Evolutionary conservation across 805 yeast species (phyloP).

Genomic region (Candida chilensis): DNA sequence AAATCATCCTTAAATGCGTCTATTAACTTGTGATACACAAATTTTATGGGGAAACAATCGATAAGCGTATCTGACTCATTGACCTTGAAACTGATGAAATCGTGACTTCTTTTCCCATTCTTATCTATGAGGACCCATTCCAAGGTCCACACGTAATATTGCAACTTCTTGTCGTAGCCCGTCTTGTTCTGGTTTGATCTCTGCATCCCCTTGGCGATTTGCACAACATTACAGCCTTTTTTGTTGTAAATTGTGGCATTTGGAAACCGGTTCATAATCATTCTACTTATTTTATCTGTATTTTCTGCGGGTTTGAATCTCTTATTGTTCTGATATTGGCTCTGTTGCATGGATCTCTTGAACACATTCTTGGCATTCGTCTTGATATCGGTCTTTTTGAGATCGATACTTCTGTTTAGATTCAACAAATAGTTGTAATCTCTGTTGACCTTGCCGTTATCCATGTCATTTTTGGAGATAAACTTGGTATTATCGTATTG

Average conservation of each 20-base stretch:
- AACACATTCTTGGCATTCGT: slow-evolving; percentile 15
- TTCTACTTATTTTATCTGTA: not conserved
- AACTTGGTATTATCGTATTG: slow-evolving; percentile 50
- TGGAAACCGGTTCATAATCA: slow-evolving; percentile 10
- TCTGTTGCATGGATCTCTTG: slow-evolving; percentile 4
- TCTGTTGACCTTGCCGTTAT: slow-evolving; percentile 51
- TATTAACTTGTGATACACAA: slow-evolving; percentile 17
- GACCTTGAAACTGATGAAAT: slow-evolving; percentile 17
- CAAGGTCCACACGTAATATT: slow-evolving; percentile 67
- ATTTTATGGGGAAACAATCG: slow-evolving; percentile 25
- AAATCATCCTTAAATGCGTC: slow-evolving; percentile 20
- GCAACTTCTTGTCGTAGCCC: slow-evolving; percentile 55
- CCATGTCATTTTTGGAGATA: slow-evolving; percentile 37
- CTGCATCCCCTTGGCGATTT: slow-evolving; percentile 69
- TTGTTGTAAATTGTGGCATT: slow-evolving; percentile 24
- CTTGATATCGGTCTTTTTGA: slow-evolving; percentile 46
- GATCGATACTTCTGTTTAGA: slow-evolving; percentile 49
- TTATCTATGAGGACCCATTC: slow-evolving; percentile 51
- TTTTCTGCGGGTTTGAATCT: slow-evolving; percentile 2
- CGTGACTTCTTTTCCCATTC: slow-evolving; percentile 6
- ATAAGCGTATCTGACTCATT: slow-evolving; percentile 16
- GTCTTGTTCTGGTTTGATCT: slow-evolving; percentile 56
- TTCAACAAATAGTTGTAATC: slow-evolving; percentile 71
- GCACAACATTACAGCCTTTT: slow-evolving; percentile 58
- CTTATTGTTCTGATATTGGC: slow-evolving; percentile 11